phyloP scores from a whole-genome alignment of 2,329 filamentous ascomycete species.

The Zarea fungicola region DNA sequence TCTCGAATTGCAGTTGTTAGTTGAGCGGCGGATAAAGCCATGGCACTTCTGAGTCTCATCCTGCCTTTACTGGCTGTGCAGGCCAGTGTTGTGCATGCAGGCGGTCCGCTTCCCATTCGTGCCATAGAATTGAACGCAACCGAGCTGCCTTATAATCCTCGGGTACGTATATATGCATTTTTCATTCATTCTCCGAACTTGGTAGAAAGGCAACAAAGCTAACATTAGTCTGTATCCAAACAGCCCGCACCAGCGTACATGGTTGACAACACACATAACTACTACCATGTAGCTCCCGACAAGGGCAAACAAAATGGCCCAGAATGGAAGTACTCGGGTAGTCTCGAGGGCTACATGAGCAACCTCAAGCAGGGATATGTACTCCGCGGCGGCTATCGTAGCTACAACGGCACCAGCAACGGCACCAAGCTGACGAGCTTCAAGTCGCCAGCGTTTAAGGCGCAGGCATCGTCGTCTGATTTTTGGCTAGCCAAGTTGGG shows the following conservation, averaged over 20 bases:
- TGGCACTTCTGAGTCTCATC: neutral
- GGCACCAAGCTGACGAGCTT: neutral
- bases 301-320: neutral
- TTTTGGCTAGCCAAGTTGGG: constrained; percentile 8
- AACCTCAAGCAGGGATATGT: constrained; percentile 5
- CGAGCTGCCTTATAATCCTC: neutral
- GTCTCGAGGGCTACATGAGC: neutral
- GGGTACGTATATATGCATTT: neutral
- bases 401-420: neutral
- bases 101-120: neutral
- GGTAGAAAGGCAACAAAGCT: neutral
- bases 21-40: neutral
- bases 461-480: constrained; percentile 1
- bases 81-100: neutral
- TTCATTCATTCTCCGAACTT: neutral
- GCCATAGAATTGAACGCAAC: neutral
- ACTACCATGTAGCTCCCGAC: constrained; percentile 18
- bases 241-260: constrained; percentile 18
- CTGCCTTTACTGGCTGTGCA: neutral
- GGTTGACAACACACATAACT: constrained; percentile 19
- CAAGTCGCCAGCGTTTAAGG: neutral
- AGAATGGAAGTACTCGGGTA: constrained; percentile 13
- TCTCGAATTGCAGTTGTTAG: neutral
- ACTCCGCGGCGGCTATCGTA: constrained; percentile 14
- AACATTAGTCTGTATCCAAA: neutral